Evolutionary conservation across 2,329 filamentous ascomycete species (phyloP).

Genomic region (Coleophoma eucalyptorum): DNA sequence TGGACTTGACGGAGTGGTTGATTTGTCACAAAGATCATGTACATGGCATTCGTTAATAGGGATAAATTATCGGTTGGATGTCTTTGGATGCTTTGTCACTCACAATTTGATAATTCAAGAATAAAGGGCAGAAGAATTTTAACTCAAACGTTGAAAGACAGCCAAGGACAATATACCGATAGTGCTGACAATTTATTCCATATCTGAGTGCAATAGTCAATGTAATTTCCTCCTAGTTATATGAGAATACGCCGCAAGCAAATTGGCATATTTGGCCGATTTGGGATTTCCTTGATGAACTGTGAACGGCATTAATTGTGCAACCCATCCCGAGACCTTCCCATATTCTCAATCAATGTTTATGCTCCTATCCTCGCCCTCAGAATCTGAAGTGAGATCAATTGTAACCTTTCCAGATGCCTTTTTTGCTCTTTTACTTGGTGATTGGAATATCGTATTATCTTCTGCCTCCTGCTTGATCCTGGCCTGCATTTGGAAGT

Average conservation of each 20-base stretch:
- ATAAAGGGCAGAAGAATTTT: too few species aligned
- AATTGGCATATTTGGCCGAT: not conserved
- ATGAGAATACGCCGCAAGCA: not conserved
- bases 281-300: not conserved
- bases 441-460: not conserved
- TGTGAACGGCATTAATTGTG: not conserved
- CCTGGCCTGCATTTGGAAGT: not conserved
- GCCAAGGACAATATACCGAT: too few species aligned
- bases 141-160: too few species aligned
- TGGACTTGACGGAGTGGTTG: too few species aligned
- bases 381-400: slow-evolving; percentile 7
- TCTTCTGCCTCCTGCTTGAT: slow-evolving; percentile 6
- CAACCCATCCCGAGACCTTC: not conserved
- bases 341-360: not conserved
- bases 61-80: too few species aligned
- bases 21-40: too few species aligned
- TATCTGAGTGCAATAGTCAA: too few species aligned
- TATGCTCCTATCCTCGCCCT: not conserved
- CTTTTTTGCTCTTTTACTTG: slow-evolving; percentile 3
- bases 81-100: too few species aligned
- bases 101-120: too few species aligned
- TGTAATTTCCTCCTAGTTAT: not conserved
- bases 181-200: too few species aligned
- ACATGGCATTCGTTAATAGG: too few species aligned
- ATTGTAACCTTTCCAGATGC: slow-evolving; percentile 6